Evolutionary conservation across 2,329 filamentous ascomycete genomes (phyloP).

Genomic region (Albifimbria verrucaria): DNA sequence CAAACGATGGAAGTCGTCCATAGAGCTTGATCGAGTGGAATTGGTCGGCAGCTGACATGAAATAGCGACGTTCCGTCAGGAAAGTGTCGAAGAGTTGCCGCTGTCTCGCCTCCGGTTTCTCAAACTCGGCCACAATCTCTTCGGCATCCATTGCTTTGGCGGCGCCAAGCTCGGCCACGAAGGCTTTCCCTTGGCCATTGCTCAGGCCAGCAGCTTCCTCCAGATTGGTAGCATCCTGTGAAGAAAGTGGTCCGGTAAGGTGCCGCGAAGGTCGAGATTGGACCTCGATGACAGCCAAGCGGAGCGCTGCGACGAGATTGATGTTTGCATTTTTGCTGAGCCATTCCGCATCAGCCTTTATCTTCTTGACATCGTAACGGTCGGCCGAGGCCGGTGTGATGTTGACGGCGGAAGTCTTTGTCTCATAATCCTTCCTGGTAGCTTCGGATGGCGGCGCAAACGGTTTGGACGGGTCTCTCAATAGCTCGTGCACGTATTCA

Average conservation of each 20-base stretch:
- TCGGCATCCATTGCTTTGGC: conserved; percentile 48
- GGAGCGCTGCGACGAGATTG: conserved; percentile 77
- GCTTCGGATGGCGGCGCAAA: conserved; percentile 62
- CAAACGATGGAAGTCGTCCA: conserved; percentile 31
- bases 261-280: conserved; percentile 74
- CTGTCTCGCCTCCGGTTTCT: conserved; percentile 59
- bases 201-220: conserved; percentile 69
- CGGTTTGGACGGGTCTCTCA: conserved; percentile 65
- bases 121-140: conserved; percentile 56
- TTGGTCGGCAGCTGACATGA: conserved; percentile 62
- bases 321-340: conserved; percentile 74
- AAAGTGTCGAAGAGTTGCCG: conserved; percentile 69
- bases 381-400: conserved; percentile 65
- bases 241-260: conserved; percentile 68
- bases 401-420: conserved; percentile 83
- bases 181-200: conserved; percentile 54
- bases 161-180: conserved; percentile 51
- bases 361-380: conserved; percentile 69
- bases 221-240: conserved; percentile 73
- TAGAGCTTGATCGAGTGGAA: conserved; percentile 47
- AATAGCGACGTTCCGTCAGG: conserved; percentile 66
- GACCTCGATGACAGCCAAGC: conserved; percentile 78
- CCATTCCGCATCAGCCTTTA: conserved; percentile 86
- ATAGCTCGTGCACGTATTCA: conserved; percentile 61
- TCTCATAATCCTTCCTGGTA: conserved; percentile 72